Conservation (phyloP, 2,329 filamentous ascomycete genomes). For the Microcera coccophila region DNA sequence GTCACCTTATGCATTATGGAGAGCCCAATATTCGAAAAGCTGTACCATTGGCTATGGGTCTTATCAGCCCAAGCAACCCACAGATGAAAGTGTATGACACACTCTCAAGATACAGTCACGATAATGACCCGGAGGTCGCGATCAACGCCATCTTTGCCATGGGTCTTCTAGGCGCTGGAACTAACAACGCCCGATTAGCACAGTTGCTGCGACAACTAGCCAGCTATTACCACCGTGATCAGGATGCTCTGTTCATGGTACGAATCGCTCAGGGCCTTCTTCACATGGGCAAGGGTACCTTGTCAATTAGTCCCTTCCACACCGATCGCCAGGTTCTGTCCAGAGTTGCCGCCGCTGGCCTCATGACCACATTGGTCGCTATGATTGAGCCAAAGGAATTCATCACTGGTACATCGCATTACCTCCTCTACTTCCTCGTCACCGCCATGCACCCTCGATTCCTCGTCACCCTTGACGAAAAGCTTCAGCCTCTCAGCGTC, state of each 20-base stretch:
- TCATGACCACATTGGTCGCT: constrained; percentile 84
- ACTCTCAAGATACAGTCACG: constrained; percentile 93
- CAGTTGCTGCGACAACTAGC: constrained; percentile 92
- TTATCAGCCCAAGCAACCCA: constrained; percentile 95
- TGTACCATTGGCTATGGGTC: constrained; percentile 91
- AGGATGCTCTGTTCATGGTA: constrained; percentile 97
- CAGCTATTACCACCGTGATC: constrained; percentile 96
- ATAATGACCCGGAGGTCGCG: constrained; percentile 96
- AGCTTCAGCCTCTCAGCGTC: constrained; percentile 87
- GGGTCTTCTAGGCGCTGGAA: constrained; percentile 93
- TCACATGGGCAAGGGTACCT: constrained; percentile 98
- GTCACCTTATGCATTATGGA: constrained; percentile 98
- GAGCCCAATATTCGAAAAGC: constrained; percentile 95
- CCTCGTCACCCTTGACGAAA: constrained; percentile 91
- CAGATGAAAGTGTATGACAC: constrained; percentile 99
- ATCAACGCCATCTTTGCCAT: constrained; percentile 99
- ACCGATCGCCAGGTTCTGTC: constrained; percentile 95
- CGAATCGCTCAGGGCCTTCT: constrained; percentile 94
- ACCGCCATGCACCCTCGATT: constrained; percentile 96
- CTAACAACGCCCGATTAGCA: constrained; percentile 94
- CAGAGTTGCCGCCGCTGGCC: constrained; percentile 80
- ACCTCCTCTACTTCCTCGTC: constrained; percentile 94
- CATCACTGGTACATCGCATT: constrained; percentile 66
- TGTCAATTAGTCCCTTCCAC: constrained; percentile 97
- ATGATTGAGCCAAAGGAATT: constrained; percentile 95